Evolutionary conservation across 306 rosid genomes (phyloP).

Genomic region (Nissolia schottii): DNA sequence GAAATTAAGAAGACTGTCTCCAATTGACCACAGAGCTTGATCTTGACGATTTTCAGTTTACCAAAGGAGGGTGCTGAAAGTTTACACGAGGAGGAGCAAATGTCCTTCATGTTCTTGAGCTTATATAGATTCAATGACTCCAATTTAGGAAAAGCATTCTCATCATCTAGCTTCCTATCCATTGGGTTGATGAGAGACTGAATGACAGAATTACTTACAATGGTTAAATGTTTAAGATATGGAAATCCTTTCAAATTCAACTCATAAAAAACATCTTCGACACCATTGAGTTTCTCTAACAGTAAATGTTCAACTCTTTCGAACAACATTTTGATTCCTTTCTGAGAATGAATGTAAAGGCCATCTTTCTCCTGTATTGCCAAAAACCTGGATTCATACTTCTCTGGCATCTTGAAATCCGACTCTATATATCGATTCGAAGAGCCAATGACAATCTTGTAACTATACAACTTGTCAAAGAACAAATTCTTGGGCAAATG

Average conservation of each 20-base stretch:
- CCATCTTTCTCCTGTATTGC: constrained; percentile 16
- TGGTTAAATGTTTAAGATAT: constrained; percentile 18
- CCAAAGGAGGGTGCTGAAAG: constrained; percentile 20
- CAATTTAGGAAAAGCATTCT: constrained; percentile 14
- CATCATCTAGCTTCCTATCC: neutral
- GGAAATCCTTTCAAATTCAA: constrained; percentile 30
- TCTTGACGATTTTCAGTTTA: constrained; percentile 25
- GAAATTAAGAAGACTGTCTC: neutral
- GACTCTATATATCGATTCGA: neutral
- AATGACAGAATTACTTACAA: constrained; percentile 1
- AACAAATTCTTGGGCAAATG: constrained; percentile 18
- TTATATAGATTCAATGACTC: constrained; percentile 21
- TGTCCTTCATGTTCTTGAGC: neutral
- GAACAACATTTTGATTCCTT: constrained; percentile 27
- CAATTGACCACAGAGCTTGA: constrained; percentile 8
- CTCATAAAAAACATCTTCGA: neutral
- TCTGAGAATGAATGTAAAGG: constrained; percentile 15
- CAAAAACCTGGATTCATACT: constrained; percentile 15
- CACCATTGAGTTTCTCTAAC: constrained; percentile 17
- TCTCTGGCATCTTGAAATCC: constrained; percentile 21
- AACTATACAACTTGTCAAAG: constrained; percentile 11
- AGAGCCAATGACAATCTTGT: constrained; percentile 39
- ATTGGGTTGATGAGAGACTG: constrained; percentile 4
- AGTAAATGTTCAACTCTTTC: constrained; percentile 29
- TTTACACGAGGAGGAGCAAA: neutral